A percentile compares a stretch with the other conserved stretches of the same genome.
Evolutionary conservation across 2,329 filamentous ascomycete species (phyloP).

Genomic region (Teratosphaeria gauchensis): DNA sequence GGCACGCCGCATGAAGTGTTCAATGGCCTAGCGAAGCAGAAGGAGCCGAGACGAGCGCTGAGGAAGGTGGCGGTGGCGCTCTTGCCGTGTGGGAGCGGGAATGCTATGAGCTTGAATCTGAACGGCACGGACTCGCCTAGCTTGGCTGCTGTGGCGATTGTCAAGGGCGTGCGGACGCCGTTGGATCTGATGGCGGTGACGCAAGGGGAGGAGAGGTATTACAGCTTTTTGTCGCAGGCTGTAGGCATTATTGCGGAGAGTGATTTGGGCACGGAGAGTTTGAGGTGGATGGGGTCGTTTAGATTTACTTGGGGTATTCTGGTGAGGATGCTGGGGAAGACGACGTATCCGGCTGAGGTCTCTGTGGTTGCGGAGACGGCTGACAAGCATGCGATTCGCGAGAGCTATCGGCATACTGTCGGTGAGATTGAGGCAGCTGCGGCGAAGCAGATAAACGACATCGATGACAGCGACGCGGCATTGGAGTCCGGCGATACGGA

Average conservation of each 20-base stretch:
- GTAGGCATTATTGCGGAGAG: constrained; percentile 83
- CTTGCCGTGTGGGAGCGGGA: constrained; percentile 86
- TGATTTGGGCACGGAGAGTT: constrained; percentile 79
- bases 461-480: constrained; percentile 4
- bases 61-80: constrained; percentile 71
- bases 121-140: constrained; percentile 70
- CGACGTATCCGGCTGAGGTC: constrained; percentile 79
- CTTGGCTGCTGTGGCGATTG: constrained; percentile 67
- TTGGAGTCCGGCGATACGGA: constrained; percentile 12
- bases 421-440: constrained; percentile 18
- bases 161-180: constrained; percentile 78
- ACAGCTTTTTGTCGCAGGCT: constrained; percentile 86
- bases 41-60: constrained; percentile 63
- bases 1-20: constrained; percentile 89
- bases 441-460: constrained; percentile 13
- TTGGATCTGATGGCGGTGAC: constrained; percentile 83
- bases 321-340: constrained; percentile 64
- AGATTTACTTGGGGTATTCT: constrained; percentile 81
- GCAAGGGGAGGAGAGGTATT: constrained; percentile 60
- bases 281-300: constrained; percentile 84
- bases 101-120: constrained; percentile 84
- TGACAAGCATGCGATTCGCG: constrained; percentile 63
- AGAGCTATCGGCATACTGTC: constrained; percentile 50
- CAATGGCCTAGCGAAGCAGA: constrained; percentile 73
- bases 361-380: constrained; percentile 74